These are phyloP conservation scores for Rosa hybrid DNA, from an alignment of 331 rosid species.

Conservation along the genomic window DNA sequence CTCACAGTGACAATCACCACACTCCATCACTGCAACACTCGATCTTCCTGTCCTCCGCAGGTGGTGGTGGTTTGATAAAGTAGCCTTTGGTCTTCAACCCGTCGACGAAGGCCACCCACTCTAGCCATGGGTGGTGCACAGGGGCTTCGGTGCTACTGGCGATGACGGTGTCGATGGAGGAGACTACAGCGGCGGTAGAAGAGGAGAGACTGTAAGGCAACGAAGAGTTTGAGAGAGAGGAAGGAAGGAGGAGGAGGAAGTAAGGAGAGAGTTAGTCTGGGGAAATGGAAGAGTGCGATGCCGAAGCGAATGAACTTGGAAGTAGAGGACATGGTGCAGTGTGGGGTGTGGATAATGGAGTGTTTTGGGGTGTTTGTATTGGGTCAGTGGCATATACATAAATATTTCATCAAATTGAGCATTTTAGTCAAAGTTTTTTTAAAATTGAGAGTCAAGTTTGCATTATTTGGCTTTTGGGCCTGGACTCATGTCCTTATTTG, in stretches of 20 bases:
- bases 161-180: constrained; percentile 29
- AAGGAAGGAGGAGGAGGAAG: constrained; percentile 26
- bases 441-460: too few species aligned
- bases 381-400: too few species aligned
- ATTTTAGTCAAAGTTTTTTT: too few species aligned
- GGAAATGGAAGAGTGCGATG: constrained; percentile 39
- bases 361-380: neutral
- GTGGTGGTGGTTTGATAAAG: too few species aligned
- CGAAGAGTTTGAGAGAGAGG: constrained; percentile 36
- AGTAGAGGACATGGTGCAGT: constrained; percentile 48
- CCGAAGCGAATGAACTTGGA: constrained; percentile 52
- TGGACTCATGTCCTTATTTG: too few species aligned
- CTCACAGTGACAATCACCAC: constrained; percentile 19
- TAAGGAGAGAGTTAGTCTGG: constrained; percentile 8
- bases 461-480: too few species aligned
- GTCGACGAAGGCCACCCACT: too few species aligned
- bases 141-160: neutral
- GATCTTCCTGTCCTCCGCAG: constrained; percentile 31
- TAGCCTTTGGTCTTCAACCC: too few species aligned
- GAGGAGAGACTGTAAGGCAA: constrained; percentile 23
- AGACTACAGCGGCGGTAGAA: constrained; percentile 9
- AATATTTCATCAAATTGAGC: too few species aligned
- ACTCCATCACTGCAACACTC: constrained; percentile 40
- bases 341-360: neutral
- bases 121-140: neutral